Evolutionary conservation across 148 eudicot species (phyloP), one percentile per base, ranked within the genome.

Genomic region (Dysphania ambrosioides): DNA sequence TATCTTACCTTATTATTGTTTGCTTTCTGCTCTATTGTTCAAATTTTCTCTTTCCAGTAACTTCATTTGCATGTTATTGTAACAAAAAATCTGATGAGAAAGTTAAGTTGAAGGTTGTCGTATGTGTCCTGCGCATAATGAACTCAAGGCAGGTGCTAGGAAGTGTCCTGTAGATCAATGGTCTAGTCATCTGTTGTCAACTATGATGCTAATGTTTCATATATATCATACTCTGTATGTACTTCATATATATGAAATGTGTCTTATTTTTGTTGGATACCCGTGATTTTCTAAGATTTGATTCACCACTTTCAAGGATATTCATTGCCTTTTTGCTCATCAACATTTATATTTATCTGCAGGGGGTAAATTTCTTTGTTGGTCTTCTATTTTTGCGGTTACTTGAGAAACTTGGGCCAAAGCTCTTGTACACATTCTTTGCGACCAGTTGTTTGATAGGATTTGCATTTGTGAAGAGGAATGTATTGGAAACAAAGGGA

Each of bases 401-500:
- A 79, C 85, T 92, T 73, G 97, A 92, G 81, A 82, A 84, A 80
- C 80, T 92, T 60, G 97, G 97, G 64, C 85, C 95, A 38, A 82
- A 83, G 74, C 41, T 90, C 34, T 49, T 92, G 76, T 92, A 92
- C 77, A 70, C 93, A 44, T 66, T 82, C 68, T 92, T 92, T 66
- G 91, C 83, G 30, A 76, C 81, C 77, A 88, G 89, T 79, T 92
- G 97, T 81, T 78, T 92, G 79, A 58, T 90, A 27, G 93, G 85
- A 58, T 80, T 79, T 56, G 68, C 68, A 23, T 92, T 87, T 76
- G 96, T 90, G 62, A 90, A 88, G 84, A 87, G 63, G 65, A 88
- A 90, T 81, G 87, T 92, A 60, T 64, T 92, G 79, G 97, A 92
- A 86, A 92, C 97, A 29, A 92, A 92, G 77, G 97, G 97, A 65